Conservation (phyloP, 2,329 filamentous ascomycete species). For the Cytospora piceae region DNA sequence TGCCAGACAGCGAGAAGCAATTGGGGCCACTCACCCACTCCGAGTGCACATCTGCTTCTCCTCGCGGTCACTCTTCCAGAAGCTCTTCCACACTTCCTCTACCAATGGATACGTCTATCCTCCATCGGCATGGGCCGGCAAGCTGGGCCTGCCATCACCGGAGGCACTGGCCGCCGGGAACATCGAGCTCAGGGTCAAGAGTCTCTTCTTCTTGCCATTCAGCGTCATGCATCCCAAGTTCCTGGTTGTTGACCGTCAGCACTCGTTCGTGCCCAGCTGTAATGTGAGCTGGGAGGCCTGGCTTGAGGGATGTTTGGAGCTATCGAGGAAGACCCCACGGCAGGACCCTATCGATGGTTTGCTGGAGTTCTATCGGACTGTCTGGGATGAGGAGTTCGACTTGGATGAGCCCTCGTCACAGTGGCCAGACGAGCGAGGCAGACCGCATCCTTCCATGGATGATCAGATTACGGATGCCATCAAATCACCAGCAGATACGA, state of each 20-base stretch:
- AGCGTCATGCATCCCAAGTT: slow-evolving; percentile 91
- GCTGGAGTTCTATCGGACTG: slow-evolving; percentile 65
- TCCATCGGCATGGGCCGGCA: slow-evolving; percentile 59
- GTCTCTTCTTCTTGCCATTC: slow-evolving; percentile 77
- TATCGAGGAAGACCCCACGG: slow-evolving; percentile 42
- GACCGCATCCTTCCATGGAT: slow-evolving; percentile 10
- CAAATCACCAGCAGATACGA: slow-evolving; percentile 28
- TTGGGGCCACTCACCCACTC: slow-evolving; percentile 43
- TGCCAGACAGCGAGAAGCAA: slow-evolving; percentile 43
- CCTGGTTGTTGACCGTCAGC: slow-evolving; percentile 69
- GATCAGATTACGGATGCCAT: slow-evolving; percentile 29
- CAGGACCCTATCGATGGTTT: slow-evolving; percentile 67
- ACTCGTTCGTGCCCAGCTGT: slow-evolving; percentile 74
- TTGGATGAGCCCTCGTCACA: neutral
- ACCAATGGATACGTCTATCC: slow-evolving; percentile 64
- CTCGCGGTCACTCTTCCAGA: slow-evolving; percentile 72
- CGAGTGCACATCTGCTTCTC: slow-evolving; percentile 77
- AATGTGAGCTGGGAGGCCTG: slow-evolving; percentile 89
- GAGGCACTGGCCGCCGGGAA: slow-evolving; percentile 56
- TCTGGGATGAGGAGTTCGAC: slow-evolving; percentile 60
- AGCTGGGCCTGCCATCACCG: slow-evolving; percentile 66
- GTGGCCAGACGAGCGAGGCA: neutral
- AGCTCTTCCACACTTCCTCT: slow-evolving; percentile 72
- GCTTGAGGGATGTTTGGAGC: slow-evolving; percentile 76
- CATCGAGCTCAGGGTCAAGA: slow-evolving; percentile 73